These are phyloP conservation scores for Zygotorulaspora mrakii DNA, from an alignment of 1,139 yeast species.

Conservation along the genomic window DNA sequence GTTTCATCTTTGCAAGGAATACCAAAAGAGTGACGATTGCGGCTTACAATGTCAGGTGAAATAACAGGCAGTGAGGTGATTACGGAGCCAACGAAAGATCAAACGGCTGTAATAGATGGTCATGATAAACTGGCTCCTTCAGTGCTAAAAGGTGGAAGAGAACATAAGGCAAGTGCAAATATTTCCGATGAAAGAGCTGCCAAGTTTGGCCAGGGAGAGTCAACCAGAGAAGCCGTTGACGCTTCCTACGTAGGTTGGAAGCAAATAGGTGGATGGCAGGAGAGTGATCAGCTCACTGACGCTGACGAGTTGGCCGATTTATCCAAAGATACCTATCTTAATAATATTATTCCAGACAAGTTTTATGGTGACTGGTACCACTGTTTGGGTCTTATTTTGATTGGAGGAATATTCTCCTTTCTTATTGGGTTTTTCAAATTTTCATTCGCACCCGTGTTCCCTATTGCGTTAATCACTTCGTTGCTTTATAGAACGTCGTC, in stretches of 20 bases:
- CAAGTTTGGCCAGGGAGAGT: constrained; percentile 35
- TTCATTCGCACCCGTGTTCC: constrained; percentile 74
- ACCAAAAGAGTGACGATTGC: too few species aligned
- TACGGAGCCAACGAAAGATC: constrained; percentile 17
- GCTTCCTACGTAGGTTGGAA: constrained; percentile 88
- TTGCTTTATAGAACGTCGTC: constrained; percentile 78
- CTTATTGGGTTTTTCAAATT: constrained; percentile 72
- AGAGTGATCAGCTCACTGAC: constrained; percentile 56
- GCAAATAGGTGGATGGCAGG: constrained; percentile 85
- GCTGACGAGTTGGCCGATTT: constrained; percentile 72
- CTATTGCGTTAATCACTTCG: constrained; percentile 57
- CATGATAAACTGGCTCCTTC: constrained; percentile 21
- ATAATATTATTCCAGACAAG: constrained; percentile 63
- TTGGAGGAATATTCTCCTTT: constrained; percentile 72
- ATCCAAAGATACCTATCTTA: constrained; percentile 65
- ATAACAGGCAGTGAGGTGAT: constrained; percentile 11
- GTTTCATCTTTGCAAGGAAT: background rate
- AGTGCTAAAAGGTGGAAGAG: constrained; percentile 13
- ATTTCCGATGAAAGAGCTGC: constrained; percentile 35
- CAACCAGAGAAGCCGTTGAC: constrained; percentile 48
- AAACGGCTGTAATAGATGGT: constrained; percentile 17
- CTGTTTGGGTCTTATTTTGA: constrained; percentile 62
- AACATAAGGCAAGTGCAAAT: constrained; percentile 17
- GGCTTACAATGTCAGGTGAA: constrained; percentile 8
- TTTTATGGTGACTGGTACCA: constrained; percentile 96